Evolutionary conservation across 495 filamentous ascomycete genomes (phyloP).

Genomic region (Annulohypoxylon moriforme): DNA sequence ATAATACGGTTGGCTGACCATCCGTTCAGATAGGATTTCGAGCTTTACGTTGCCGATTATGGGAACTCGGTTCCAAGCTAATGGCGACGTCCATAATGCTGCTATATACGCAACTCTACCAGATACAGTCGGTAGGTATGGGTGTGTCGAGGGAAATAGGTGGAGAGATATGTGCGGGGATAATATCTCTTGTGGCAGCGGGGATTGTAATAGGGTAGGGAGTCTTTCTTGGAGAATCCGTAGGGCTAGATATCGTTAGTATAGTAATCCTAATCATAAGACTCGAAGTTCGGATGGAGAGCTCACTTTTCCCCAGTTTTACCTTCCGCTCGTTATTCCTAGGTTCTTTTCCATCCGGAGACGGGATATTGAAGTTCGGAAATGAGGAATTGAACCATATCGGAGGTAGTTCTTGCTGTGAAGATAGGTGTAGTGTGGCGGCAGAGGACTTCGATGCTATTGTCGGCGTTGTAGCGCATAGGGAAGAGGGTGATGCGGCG

Average conservation of each 20-base stretch:
- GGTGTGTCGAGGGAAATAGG: conserved; percentile 96
- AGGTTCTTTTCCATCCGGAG: conserved; percentile 54
- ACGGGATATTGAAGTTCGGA: conserved; percentile 36
- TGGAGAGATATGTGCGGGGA: conserved; percentile 90
- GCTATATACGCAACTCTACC: conserved; percentile 91
- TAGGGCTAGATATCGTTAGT: conserved; percentile 68
- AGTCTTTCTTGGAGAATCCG: conserved; percentile 86
- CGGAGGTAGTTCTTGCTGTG: conserved; percentile 37
- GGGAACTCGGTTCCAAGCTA: conserved; percentile 94
- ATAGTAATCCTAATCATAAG: not conserved
- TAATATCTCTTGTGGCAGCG: conserved; percentile 85
- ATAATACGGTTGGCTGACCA: conserved; percentile 66
- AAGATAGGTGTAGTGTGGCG: conserved; percentile 10
- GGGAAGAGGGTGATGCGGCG: conserved; percentile 10
- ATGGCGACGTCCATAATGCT: conserved; percentile 92
- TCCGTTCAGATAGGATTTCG: conserved; percentile 86
- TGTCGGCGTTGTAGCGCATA: conserved; percentile 21
- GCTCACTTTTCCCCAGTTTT: conserved; percentile 89
- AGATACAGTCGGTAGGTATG: conserved; percentile 89
- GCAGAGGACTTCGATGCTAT: conserved; percentile 6
- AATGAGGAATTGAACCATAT: conserved; percentile 53
- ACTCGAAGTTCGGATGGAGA: conserved; percentile 4
- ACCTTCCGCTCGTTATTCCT: conserved; percentile 77
- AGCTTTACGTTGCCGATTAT: conserved; percentile 89
- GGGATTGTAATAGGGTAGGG: conserved; percentile 84